phyloP scores from a whole-genome alignment of 352 stramenopile genomes.

The Hyaloperonospora brassicae region DNA sequence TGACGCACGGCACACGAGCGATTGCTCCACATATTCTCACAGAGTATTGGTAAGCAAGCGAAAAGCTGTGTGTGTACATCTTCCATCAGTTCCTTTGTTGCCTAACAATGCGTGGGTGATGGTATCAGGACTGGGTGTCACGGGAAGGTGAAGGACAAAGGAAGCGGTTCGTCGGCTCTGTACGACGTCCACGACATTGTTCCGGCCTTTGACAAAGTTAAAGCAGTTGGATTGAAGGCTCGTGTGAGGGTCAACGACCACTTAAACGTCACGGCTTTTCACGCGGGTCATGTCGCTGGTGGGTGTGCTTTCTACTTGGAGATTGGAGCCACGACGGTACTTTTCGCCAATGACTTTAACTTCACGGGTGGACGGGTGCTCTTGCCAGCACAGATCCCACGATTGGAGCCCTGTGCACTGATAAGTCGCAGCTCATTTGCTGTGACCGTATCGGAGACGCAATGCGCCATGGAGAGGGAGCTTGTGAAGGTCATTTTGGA shows the following conservation, averaged over 20 bases:
- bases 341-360: constrained; percentile 80
- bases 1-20: constrained; percentile 74
- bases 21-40: constrained; percentile 59
- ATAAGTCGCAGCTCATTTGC: constrained; percentile 70
- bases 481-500: constrained; percentile 73
- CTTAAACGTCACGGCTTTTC: constrained; percentile 73
- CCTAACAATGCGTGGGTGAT: too few species aligned
- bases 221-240: constrained; percentile 44
- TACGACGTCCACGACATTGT: constrained; percentile 61
- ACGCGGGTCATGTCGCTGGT: constrained; percentile 67
- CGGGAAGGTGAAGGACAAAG: constrained; percentile 34
- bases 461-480: constrained; percentile 71
- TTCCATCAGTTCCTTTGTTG: constrained; percentile 1
- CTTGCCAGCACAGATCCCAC: constrained; percentile 58
- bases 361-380: constrained; percentile 61
- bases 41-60: constrained; percentile 54
- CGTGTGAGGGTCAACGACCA: constrained; percentile 50
- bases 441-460: constrained; percentile 77
- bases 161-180: constrained; percentile 36
- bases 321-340: constrained; percentile 55
- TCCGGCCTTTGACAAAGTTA: constrained; percentile 42
- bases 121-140: constrained; percentile 32
- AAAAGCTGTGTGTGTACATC: background rate
- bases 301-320: constrained; percentile 74
- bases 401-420: constrained; percentile 46